Evolutionary conservation across 352 stramenopile genomes (phyloP).

Genomic region (Phytophthora colocasiae): DNA sequence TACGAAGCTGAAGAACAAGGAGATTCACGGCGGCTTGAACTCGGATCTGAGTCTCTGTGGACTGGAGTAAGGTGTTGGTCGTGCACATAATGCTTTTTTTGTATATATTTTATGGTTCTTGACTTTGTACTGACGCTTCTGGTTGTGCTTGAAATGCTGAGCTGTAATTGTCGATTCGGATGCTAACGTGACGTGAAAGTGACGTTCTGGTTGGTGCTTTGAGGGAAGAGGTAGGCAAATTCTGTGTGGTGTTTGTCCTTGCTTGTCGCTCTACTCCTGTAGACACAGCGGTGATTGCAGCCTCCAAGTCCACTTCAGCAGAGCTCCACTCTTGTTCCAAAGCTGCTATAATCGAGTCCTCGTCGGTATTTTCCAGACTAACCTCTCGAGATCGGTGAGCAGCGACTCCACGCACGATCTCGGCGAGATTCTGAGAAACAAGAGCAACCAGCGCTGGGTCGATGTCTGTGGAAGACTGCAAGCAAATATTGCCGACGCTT

Average conservation of each 20-base stretch:
- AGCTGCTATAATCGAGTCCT: slow-evolving; percentile 20
- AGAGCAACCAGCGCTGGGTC: slow-evolving; percentile 50
- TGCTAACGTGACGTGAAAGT: slow-evolving; percentile 21
- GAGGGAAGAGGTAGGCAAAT: not conserved
- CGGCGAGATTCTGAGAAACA: slow-evolving; percentile 44
- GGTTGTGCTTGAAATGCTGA: not conserved
- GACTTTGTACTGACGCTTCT: slow-evolving; percentile 16
- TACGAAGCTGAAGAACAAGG: slow-evolving; percentile 88
- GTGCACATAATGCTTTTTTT: slow-evolving; percentile 19
- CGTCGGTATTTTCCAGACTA: slow-evolving; percentile 5
- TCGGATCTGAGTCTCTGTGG: slow-evolving; percentile 86
- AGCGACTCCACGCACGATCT: slow-evolving; percentile 33
- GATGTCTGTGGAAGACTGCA: slow-evolving; percentile 48
- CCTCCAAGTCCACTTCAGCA: slow-evolving; percentile 30
- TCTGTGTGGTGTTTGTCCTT: not conserved
- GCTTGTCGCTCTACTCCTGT: not conserved
- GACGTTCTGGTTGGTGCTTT: slow-evolving; percentile 9
- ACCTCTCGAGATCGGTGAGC: not conserved
- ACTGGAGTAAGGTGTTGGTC: slow-evolving; percentile 53
- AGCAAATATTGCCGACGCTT: slow-evolving; percentile 73
- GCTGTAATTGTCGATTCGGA: slow-evolving; percentile 32
- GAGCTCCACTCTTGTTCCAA: slow-evolving; percentile 34
- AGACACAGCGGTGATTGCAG: slow-evolving; percentile 18
- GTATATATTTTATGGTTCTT: slow-evolving; percentile 14
- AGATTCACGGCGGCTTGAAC: slow-evolving; percentile 80